phyloP scores from a whole-genome alignment of 768 basidiomycete genomes.

The Boletales sp. region DNA sequence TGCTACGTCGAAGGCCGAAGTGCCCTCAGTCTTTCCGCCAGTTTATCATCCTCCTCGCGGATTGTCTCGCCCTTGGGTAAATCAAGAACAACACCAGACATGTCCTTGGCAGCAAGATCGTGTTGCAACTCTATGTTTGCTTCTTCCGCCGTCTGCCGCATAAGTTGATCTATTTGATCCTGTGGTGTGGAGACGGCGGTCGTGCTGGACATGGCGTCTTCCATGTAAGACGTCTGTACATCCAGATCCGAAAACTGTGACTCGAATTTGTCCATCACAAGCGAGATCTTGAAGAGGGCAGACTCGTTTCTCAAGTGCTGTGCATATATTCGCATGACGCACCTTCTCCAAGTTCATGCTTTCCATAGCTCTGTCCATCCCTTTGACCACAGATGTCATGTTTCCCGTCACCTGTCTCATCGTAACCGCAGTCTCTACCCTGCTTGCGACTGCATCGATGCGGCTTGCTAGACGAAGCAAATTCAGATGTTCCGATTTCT shows the following conservation, averaged over 20 bases:
- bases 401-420: conserved; percentile 96
- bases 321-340: conserved; percentile 23
- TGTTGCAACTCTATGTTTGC: conserved; percentile 94
- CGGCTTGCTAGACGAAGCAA: conserved; percentile 85
- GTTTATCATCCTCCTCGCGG: conserved; percentile 72
- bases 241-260: conserved; percentile 94
- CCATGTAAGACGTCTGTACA: conserved; percentile 98
- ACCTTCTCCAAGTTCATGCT: conserved; percentile 98
- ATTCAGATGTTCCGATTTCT: conserved; percentile 94
- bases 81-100: conserved; percentile 54
- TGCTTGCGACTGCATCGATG: conserved; percentile 93
- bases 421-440: conserved; percentile 97
- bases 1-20: conserved; percentile 69
- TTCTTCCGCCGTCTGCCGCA: conserved; percentile 95
- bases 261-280: conserved; percentile 99
- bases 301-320: background rate
- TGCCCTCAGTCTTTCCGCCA: conserved; percentile 87
- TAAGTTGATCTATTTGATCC: conserved; percentile 90
- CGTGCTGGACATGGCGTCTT: conserved; percentile 90
- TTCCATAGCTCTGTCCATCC: conserved; percentile 99
- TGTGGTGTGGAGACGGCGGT: conserved; percentile 93
- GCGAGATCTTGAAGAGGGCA: conserved; percentile 66
- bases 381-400: conserved; percentile 94
- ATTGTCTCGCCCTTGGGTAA: conserved; percentile 48
- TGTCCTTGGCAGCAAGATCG: conserved; percentile 68